Conservation (phyloP, 2,329 filamentous ascomycete species). For the Chaetoscypha palmicola region DNA sequence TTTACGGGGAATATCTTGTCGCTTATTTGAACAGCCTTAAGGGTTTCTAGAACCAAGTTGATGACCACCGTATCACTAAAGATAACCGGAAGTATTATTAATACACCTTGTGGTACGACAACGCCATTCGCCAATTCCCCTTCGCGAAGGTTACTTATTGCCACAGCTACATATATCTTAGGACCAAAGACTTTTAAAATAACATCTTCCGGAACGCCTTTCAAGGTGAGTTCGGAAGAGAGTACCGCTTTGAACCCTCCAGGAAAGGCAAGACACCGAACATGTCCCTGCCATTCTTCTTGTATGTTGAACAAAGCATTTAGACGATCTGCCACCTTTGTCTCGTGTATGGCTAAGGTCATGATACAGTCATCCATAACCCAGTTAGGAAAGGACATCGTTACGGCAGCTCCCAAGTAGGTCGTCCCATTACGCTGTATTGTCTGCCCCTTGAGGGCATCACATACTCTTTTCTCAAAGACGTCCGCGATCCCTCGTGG, state of each 20-base stretch:
- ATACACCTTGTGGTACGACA: conserved; percentile 5
- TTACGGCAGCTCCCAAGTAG: conserved; percentile 5
- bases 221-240: conserved; percentile 6
- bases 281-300: no score
- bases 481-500: conserved; percentile 6
- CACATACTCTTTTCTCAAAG: conserved; percentile 6
- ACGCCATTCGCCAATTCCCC: conserved; percentile 5
- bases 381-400: conserved; percentile 4
- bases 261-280: conserved; percentile 1
- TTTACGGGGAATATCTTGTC: conserved; percentile 6
- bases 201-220: conserved; percentile 5
- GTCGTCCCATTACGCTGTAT: conserved; percentile 4
- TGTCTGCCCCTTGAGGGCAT: conserved; percentile 2
- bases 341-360: conserved; percentile 7
- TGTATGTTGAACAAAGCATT: conserved; percentile 12
- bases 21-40: conserved; percentile 3
- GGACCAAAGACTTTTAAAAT: conserved; percentile 9
- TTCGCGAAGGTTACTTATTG: conserved; percentile 1
- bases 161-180: conserved; percentile 3
- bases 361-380: conserved; percentile 9
- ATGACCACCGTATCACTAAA: conserved; percentile 5
- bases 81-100: conserved; percentile 5
- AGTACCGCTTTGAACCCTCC: conserved; percentile 6
- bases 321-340: conserved; percentile 8
- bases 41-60: conserved; percentile 3